Conservation (phyloP, 805 yeast genomes). For the Clavispora santaluciae region DNA sequence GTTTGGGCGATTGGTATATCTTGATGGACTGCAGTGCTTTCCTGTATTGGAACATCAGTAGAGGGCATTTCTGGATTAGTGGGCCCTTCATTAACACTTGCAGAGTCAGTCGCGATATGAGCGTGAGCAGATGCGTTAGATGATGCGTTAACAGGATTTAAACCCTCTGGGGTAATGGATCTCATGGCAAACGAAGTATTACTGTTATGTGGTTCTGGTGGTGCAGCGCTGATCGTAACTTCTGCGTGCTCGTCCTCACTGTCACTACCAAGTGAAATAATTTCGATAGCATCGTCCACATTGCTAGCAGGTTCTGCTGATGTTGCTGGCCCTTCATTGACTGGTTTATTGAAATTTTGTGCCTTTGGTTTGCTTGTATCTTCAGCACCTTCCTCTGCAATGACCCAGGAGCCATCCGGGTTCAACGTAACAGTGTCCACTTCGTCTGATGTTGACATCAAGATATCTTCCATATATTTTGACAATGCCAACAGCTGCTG, state of each 20-base stretch:
- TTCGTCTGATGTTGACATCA: slow-evolving; percentile 47
- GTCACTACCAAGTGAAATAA: slow-evolving; percentile 50
- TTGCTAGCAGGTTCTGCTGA: slow-evolving; percentile 2
- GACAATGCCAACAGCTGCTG: slow-evolving; percentile 63
- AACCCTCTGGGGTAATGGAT: neutral
- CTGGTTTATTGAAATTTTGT: neutral
- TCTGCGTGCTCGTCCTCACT: slow-evolving; percentile 32
- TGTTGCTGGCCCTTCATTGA: neutral
- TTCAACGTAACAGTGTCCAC: slow-evolving; percentile 64
- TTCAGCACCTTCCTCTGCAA: neutral
- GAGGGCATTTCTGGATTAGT: too few relatives aligned
- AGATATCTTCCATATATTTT: slow-evolving; percentile 64
- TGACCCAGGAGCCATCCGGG: slow-evolving; percentile 72
- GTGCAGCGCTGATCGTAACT: slow-evolving; percentile 1
- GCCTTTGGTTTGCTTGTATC: neutral
- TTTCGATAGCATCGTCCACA: slow-evolving; percentile 29
- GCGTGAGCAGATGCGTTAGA: neutral
- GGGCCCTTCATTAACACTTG: too few relatives aligned
- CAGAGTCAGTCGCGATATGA: too few relatives aligned
- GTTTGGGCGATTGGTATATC: neutral
- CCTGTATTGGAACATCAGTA: neutral
- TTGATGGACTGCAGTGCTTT: too few relatives aligned
- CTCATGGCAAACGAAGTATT: neutral
- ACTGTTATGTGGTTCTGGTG: neutral
- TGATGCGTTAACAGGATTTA: neutral